A percentile compares a stretch with the other conserved stretches of the same genome.
phyloP scores from a whole-genome alignment of 805 yeast species.

The Candida dajiaensis region DNA sequence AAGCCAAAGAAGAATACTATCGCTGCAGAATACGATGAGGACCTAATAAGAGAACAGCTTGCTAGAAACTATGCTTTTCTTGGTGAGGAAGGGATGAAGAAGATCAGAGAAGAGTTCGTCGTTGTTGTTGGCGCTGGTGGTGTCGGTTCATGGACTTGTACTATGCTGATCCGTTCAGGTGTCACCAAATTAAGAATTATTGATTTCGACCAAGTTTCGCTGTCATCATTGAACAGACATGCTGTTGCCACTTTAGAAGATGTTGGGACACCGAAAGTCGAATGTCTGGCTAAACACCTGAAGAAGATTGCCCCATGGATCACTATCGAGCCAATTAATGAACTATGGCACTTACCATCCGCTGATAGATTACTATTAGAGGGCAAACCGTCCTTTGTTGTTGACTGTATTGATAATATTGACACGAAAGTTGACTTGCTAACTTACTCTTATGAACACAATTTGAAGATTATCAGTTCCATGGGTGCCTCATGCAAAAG shows the following conservation, averaged over 20 bases:
- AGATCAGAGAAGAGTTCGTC: constrained; percentile 63
- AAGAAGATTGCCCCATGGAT: constrained; percentile 90
- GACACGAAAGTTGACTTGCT: constrained; percentile 94
- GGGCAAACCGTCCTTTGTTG: constrained; percentile 66
- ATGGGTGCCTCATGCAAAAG: constrained; percentile 98
- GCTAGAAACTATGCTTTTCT: constrained; percentile 92
- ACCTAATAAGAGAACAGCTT: constrained; percentile 80
- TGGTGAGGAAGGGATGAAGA: constrained; percentile 76
- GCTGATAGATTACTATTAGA: constrained; percentile 56
- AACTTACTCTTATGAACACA: constrained; percentile 57
- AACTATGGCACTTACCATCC: constrained; percentile 64
- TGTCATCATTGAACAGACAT: constrained; percentile 89
- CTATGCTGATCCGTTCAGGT: constrained; percentile 90
- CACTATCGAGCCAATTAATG: constrained; percentile 68
- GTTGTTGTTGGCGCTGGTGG: constrained; percentile 96
- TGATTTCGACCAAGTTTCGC: constrained; percentile 94
- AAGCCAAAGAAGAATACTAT: constrained; percentile 3
- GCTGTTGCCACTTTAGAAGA: constrained; percentile 88
- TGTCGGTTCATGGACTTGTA: constrained; percentile 94
- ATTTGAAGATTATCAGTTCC: constrained; percentile 72
- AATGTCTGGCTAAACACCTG: constrained; percentile 65
- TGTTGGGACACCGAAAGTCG: constrained; percentile 90
- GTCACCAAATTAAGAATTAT: constrained; percentile 71
- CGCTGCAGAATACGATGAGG: constrained; percentile 43
- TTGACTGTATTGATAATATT: constrained; percentile 95